Evolutionary conservation across 768 basidiomycete species (phyloP), one percentile per base, ranked within the genome.

Genomic region (Termitomyces sp.): DNA sequence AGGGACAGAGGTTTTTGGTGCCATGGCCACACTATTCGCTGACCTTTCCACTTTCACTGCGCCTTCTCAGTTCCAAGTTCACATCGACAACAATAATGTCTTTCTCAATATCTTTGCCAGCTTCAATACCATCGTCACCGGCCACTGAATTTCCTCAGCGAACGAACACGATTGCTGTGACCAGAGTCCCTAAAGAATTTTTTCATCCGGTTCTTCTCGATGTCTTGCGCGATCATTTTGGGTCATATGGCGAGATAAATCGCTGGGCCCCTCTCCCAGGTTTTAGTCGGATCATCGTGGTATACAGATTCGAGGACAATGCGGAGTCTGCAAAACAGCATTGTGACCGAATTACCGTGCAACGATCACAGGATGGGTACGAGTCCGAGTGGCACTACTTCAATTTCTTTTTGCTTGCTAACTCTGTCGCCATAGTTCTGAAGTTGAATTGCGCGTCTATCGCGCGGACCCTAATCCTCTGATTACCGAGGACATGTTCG

Each of bases 141-240:
- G 59, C 64, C 37, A 59, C 62, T 57, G 68, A 49, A 43, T 62
- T 53, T 55, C 30, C 53, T 40, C 60, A 67, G 49, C 64, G 65
- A 16, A 96, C 94, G 32, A 98, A 98, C 71, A 90, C 94, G 0
- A 76, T 98, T 30, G 80, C 93, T 40, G 79, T 98, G 48, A 85
- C 94, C 1, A 78, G 82, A 2, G 72, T 98, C 0, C 91, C 94
- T 3, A 79, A 76, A 34, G 73, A 79, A 1, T 91, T 94, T 69
- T 96, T 98, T 73, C 78, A 86, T 35, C 85, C 87, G 6, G 63
- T 78, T 0, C 79, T 89, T 58, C 77, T 94, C 23, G 71, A 79
- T 11, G 80, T 88, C 17, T 75, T 98, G 23, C 79, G 74, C 41
- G 71, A 77, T 21, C 87, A 95, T 66, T 98, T 98, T 67, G 75